phyloP scores from a whole-genome alignment of 2,329 filamentous ascomycete species.

The Cryoendolithus antarcticus region DNA sequence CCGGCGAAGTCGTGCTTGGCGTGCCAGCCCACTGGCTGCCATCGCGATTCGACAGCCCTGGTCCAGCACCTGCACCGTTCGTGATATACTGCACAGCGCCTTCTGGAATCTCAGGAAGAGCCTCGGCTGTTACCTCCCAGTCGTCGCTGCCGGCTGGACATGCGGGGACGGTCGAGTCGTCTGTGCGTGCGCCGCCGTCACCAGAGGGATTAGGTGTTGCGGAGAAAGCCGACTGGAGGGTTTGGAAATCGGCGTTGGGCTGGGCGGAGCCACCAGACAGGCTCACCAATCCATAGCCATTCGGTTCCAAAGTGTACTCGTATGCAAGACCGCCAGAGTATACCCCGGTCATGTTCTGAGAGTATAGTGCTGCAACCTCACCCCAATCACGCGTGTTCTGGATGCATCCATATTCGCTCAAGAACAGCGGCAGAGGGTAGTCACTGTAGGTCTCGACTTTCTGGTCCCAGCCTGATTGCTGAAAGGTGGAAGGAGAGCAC shows the following conservation, averaged over 20 bases:
- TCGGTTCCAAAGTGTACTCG: slow-evolving; percentile 74
- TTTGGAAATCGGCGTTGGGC: slow-evolving; percentile 51
- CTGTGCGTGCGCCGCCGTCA: slow-evolving; percentile 44
- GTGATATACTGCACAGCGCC: slow-evolving; percentile 44
- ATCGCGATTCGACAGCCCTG: slow-evolving; percentile 38
- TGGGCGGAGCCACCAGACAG: slow-evolving; percentile 43
- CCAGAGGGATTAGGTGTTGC: slow-evolving; percentile 41
- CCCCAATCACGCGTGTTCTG: slow-evolving; percentile 68
- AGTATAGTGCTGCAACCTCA: slow-evolving; percentile 71
- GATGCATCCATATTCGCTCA: slow-evolving; percentile 87
- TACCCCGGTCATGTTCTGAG: slow-evolving; percentile 67
- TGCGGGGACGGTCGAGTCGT: slow-evolving; percentile 31
- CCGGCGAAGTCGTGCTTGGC: slow-evolving; percentile 35
- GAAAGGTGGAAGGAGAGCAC: slow-evolving; percentile 60
- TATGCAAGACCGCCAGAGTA: slow-evolving; percentile 95
- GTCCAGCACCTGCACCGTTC: slow-evolving; percentile 43
- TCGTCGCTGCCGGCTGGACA: slow-evolving; percentile 42
- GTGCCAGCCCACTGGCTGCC: slow-evolving; percentile 37
- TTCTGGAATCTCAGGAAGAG: slow-evolving; percentile 44
- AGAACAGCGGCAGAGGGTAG: slow-evolving; percentile 80
- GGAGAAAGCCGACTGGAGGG: slow-evolving; percentile 39
- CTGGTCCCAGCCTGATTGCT: slow-evolving; percentile 64
- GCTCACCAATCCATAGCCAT: slow-evolving; percentile 67
- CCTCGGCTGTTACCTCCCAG: slow-evolving; percentile 42
- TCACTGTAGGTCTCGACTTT: slow-evolving; percentile 80